Conservation (phyloP, 139 green algal genomes). For the Pleodorina starrii region DNA sequence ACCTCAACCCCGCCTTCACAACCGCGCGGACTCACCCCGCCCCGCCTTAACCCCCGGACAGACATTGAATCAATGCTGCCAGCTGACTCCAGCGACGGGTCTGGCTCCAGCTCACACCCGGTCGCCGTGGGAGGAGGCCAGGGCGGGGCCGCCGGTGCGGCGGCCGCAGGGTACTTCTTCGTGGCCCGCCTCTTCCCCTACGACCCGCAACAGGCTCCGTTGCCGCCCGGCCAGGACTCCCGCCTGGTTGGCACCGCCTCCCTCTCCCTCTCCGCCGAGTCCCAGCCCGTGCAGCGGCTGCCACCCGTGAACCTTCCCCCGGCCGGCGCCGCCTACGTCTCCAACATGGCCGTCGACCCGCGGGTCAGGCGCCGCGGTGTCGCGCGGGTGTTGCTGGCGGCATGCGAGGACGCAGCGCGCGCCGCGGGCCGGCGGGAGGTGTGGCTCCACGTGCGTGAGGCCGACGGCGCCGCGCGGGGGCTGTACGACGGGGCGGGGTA, state of each 20-base stretch:
- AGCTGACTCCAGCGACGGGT: no score
- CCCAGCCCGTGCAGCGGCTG: background rate
- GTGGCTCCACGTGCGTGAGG: constrained; percentile 58
- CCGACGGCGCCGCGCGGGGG: constrained; percentile 48
- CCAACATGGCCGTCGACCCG: constrained; percentile 58
- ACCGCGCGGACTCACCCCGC: no score
- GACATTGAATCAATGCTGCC: no score
- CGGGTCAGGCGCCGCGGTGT: constrained; percentile 45
- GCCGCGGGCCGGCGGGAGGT: background rate
- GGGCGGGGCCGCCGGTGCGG: no score
- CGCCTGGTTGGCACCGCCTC: constrained; percentile 31
- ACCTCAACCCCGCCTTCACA: no score
- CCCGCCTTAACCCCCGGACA: no score
- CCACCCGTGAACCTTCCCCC: background rate
- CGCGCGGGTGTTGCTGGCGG: constrained; percentile 25
- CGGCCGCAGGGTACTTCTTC: constrained; percentile 16
- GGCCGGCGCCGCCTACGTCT: constrained; percentile 26
- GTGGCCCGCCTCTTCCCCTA: background rate
- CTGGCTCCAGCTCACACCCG: no score
- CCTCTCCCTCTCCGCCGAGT: background rate
- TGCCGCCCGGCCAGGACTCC: constrained; percentile 30
- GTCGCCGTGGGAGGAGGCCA: no score
- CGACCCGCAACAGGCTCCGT: background rate
- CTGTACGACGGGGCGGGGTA: constrained; percentile 51
- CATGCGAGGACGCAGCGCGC: constrained; percentile 43